Base-by-base conservation (phyloP, 768 basidiomycete species). In the Dentipellis fragilis region DNA sequence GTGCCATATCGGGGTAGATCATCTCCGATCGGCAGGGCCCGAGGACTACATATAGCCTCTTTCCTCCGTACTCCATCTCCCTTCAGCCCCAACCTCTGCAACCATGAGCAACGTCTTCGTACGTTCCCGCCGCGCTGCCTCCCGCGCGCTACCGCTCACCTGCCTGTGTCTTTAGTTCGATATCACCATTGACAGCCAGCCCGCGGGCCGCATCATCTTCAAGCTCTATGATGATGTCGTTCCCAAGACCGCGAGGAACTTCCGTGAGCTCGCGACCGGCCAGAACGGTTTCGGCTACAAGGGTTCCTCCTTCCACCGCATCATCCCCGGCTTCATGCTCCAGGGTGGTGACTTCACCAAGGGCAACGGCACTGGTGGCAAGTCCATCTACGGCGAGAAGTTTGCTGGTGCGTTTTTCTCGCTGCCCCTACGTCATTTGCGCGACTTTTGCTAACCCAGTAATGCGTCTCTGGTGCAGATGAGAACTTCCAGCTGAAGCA, bases 191-290 rank as follows among this genome's bases (percentile, higher is more conserved):
- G 76, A 80, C 68, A 69, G 70, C 14, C 65, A 75, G 49, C 79
- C 82, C 3, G 72, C 79, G 0, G 89, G 88, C 21, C 82, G 86
- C 47, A 80, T 94, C 61, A 76, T 84, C 23, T 90, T 94, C 80
- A 83, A 87, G 69, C 79, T 94, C 45, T 91, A 79, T 70, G 89
- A 93, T 69, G 80, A 85, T 54, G 75, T 79, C 16, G 89, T 90
- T n/a, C 93, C 93, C 54, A 80, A 78, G 69, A 93, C 92, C 10
- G 69, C 87, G 2, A 71, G 70, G 51, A 92, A 93, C 75, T 93
- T 93, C 74, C 84, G 90, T 54, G 84, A 87, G 65, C 76, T 93
- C 48, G 81, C 84, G 8, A 81, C 83, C 6, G 81, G 81, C 7
- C 73, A 80, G 62, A 76, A 80, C 57, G 80, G 83, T 17, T 84